phyloP scores from a whole-genome alignment of 164 flowering plant genomes.

The Stephania yunnanensis region DNA sequence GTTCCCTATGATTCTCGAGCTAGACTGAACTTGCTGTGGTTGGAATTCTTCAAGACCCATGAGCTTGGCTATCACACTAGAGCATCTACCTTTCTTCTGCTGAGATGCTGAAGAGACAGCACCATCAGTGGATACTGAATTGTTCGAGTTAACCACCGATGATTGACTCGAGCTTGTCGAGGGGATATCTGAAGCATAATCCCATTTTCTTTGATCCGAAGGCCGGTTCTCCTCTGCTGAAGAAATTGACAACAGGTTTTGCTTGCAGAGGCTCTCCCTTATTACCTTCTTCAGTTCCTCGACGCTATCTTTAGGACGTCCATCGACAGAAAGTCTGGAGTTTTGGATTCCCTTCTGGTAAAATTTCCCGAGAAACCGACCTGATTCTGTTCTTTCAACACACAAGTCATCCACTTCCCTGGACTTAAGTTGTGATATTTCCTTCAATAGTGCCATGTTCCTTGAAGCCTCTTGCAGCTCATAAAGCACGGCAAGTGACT shows the following conservation, averaged over 20 bases:
- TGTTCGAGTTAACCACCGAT: constrained; percentile 23
- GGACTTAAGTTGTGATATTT: constrained; percentile 28
- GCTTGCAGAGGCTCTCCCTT: constrained; percentile 37
- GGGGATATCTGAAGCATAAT: constrained; percentile 33
- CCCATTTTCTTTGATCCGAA: constrained; percentile 18
- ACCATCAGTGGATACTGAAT: constrained; percentile 25
- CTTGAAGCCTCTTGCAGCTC: constrained; percentile 66
- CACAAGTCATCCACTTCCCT: constrained; percentile 18
- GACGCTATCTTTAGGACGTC: constrained; percentile 30
- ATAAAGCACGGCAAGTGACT: constrained; percentile 62
- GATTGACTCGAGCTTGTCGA: constrained; percentile 62
- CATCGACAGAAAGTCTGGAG: constrained; percentile 35
- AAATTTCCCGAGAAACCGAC: constrained; percentile 16
- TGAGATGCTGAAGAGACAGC: constrained; percentile 24
- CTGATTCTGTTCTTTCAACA: constrained; percentile 17
- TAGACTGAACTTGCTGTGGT: constrained; percentile 22
- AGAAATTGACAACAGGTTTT: constrained; percentile 37
- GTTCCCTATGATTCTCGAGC: constrained; percentile 16
- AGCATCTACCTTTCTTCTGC: constrained; percentile 30
- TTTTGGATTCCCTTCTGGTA: constrained; percentile 20
- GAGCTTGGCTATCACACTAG: constrained; percentile 78
- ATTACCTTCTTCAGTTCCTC: constrained; percentile 46
- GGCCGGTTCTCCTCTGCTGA: constrained; percentile 18
- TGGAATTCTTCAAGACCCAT: constrained; percentile 75
- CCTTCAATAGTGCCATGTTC: constrained; percentile 36